Percentiles rank a stretch among this genome's conserved stretches.
phyloP scores from a whole-genome alignment of 2,329 filamentous ascomycete species.

The Dactylonectria macrodidyma region DNA sequence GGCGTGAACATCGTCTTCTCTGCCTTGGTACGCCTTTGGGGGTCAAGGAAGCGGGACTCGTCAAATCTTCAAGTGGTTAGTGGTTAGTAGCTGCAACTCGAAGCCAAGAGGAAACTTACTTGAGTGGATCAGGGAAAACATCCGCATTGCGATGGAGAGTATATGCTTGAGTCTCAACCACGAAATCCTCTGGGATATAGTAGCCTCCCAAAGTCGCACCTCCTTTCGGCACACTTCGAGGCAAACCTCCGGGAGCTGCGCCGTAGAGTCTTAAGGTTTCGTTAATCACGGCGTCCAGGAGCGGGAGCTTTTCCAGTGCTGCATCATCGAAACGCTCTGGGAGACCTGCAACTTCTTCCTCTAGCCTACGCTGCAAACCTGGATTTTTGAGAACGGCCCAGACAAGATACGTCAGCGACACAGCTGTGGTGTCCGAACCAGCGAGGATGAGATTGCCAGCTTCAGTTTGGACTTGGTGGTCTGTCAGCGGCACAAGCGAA shows the following conservation, averaged over 20 bases:
- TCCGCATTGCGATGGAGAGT: slow-evolving; percentile 24
- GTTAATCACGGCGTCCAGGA: slow-evolving; percentile 32
- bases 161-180: slow-evolving; percentile 32
- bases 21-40: not conserved
- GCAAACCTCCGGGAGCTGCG: slow-evolving; percentile 32
- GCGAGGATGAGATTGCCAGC: slow-evolving; percentile 30
- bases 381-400: slow-evolving; percentile 31
- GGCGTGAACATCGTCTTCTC: slow-evolving; percentile 16
- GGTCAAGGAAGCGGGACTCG: slow-evolving; percentile 9
- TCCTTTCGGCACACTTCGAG: slow-evolving; percentile 17
- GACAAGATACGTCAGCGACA: slow-evolving; percentile 32
- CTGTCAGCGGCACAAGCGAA: slow-evolving; percentile 9
- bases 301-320: slow-evolving; percentile 2
- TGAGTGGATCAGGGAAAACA: slow-evolving; percentile 8
- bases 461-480: slow-evolving; percentile 17
- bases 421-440: slow-evolving; percentile 30
- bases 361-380: slow-evolving; percentile 12
- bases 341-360: slow-evolving; percentile 13
- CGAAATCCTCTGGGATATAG: slow-evolving; percentile 11
- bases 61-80: slow-evolving; percentile 1
- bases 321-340: slow-evolving; percentile 14
- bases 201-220: slow-evolving; percentile 1
- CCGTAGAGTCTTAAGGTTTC: slow-evolving; percentile 36
- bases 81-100: too few species aligned
- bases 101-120: not conserved